These are phyloP conservation scores for Lagenaria siceraria DNA, from an alignment of 306 rosid species.

Conservation along the genomic window DNA sequence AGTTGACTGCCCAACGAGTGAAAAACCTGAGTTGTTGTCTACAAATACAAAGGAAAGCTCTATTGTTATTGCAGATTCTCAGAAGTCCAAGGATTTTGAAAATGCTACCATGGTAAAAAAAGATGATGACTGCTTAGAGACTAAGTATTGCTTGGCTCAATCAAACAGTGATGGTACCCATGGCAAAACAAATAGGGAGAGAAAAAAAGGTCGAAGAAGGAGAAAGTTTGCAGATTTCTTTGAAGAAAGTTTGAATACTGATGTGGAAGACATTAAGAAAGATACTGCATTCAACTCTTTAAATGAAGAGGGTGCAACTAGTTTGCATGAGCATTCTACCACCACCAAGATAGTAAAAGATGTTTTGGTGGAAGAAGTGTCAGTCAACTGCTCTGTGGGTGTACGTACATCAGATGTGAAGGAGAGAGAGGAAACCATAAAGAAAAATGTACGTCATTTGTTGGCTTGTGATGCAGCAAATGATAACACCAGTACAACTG, in stretches of 20 bases:
- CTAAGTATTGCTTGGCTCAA: background rate
- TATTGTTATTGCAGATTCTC: background rate
- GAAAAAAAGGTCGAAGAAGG: background rate
- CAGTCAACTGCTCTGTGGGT: background rate
- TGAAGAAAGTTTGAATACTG: slow-evolving; percentile 3
- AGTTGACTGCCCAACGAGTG: background rate
- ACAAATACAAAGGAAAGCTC: background rate
- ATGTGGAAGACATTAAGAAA: background rate
- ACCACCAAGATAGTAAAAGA: background rate
- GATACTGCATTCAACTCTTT: background rate
- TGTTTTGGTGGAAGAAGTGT: background rate
- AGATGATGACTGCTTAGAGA: background rate
- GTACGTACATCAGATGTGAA: background rate
- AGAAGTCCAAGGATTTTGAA: background rate
- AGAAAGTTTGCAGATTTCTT: slow-evolving; percentile 6
- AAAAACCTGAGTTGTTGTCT: background rate
- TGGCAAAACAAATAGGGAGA: background rate
- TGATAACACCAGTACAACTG: slow-evolving; percentile 4
- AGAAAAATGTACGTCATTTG: background rate
- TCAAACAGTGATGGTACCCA: background rate
- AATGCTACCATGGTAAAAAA: background rate
- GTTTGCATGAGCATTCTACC: background rate
- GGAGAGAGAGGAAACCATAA: background rate
- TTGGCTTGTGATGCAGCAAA: background rate
- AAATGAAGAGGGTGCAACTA: background rate